Percentiles rank a stretch among this genome's conserved stretches.
phyloP scores from a whole-genome alignment of 257 asterid genomes.

The Catharanthus roseus region DNA sequence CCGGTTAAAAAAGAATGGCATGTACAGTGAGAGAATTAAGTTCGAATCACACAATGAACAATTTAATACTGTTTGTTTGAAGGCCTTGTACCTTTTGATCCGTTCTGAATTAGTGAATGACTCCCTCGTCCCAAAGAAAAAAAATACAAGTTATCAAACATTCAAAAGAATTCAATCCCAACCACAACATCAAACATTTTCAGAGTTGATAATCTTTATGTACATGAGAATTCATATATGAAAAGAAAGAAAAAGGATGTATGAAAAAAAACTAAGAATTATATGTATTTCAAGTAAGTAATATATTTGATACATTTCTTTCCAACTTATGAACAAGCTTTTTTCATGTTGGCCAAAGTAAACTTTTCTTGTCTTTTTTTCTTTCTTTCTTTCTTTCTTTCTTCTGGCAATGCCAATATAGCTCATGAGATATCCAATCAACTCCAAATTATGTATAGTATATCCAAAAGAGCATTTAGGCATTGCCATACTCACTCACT shows the following conservation, averaged over 20 bases:
- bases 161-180: slow-evolving; percentile 47
- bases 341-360: neutral
- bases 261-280: slow-evolving; percentile 24
- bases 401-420: neutral
- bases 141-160: slow-evolving; percentile 23
- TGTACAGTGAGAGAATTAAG: too few relatives aligned
- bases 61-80: too few relatives aligned
- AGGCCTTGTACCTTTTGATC: too few relatives aligned
- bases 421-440: neutral
- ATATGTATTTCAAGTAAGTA: too few relatives aligned
- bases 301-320: neutral
- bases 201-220: too few relatives aligned
- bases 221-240: slow-evolving; percentile 29
- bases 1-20: too few relatives aligned
- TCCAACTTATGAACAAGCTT: too few relatives aligned
- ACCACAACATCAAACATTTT: neutral
- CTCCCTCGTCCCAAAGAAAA: too few relatives aligned
- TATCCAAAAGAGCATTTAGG: neutral
- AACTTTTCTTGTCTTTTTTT: neutral
- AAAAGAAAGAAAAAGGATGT: slow-evolving; percentile 4
- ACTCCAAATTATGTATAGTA: neutral
- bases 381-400: neutral
- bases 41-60: too few relatives aligned
- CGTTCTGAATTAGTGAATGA: too few relatives aligned
- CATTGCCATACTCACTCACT: neutral